phyloP scores from a whole-genome alignment of 257 asterid species.

The Coffea canephora region DNA sequence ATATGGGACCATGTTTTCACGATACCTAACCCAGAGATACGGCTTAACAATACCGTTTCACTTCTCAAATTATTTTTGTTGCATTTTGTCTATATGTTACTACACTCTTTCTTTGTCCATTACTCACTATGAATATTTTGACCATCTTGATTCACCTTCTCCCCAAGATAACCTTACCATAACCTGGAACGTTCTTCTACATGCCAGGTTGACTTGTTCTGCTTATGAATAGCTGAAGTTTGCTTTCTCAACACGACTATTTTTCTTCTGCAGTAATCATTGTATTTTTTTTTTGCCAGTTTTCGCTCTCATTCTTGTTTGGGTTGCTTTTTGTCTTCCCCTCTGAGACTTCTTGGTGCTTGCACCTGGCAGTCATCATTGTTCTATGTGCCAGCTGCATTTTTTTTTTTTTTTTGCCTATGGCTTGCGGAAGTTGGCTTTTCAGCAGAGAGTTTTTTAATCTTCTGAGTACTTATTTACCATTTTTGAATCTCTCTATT shows the following conservation, averaged over 20 bases:
- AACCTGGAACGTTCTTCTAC: background rate
- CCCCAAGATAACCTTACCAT: background rate
- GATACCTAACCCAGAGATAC: background rate
- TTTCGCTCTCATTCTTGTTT: background rate
- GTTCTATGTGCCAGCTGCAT: too few relatives aligned
- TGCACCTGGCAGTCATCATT: too few relatives aligned
- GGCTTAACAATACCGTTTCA: background rate
- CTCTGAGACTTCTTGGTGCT: too few relatives aligned
- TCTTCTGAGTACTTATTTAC: background rate
- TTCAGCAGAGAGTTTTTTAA: too few relatives aligned
- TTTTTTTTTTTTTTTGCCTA: too few relatives aligned
- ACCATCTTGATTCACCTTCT: background rate
- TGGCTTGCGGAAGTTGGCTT: too few relatives aligned
- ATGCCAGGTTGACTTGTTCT: background rate
- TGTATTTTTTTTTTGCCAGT: background rate
- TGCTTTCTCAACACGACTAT: background rate
- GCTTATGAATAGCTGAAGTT: background rate
- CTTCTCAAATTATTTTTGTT: background rate
- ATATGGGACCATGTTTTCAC: background rate
- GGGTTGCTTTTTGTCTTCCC: background rate
- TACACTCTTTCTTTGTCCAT: background rate
- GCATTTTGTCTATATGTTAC: background rate
- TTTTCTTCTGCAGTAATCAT: background rate
- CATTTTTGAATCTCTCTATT: background rate
- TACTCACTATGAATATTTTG: background rate